phyloP scores from a whole-genome alignment of 2,329 filamentous ascomycete species.

The Aspergillus tanneri region DNA sequence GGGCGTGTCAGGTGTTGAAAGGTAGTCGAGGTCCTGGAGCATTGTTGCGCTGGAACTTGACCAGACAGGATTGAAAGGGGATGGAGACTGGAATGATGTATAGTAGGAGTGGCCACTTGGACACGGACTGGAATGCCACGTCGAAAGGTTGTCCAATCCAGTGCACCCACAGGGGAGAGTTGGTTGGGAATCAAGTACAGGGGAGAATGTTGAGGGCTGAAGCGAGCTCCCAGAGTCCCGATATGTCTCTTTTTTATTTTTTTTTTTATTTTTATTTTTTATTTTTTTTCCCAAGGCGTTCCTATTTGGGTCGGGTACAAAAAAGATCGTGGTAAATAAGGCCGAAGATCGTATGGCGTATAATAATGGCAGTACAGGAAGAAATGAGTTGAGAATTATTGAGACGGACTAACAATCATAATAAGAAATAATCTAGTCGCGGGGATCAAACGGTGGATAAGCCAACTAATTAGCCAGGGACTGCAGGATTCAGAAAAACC shows the following conservation, averaged over 20 bases:
- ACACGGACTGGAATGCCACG: slow-evolving; percentile 33
- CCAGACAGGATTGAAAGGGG: slow-evolving; percentile 16
- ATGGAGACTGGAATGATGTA: slow-evolving; percentile 21
- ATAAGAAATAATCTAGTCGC: too few species aligned
- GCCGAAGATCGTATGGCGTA: too few species aligned
- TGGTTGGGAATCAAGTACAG: slow-evolving; percentile 10
- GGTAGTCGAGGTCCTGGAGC: slow-evolving; percentile 19
- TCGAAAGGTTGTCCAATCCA: slow-evolving; percentile 23
- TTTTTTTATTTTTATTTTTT: neutral
- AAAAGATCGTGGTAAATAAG: too few species aligned
- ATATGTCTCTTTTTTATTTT: too few species aligned
- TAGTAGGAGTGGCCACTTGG: slow-evolving; percentile 21
- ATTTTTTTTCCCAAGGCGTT: neutral
- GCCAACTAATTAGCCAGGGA: too few species aligned
- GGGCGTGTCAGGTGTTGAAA: slow-evolving; percentile 19
- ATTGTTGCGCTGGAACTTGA: slow-evolving; percentile 20
- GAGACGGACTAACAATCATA: too few species aligned
- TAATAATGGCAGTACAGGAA: too few species aligned
- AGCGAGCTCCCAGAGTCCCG: slow-evolving; percentile 8
- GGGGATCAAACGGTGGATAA: too few species aligned
- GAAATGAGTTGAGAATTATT: too few species aligned
- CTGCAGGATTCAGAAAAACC: too few species aligned
- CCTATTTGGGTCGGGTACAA: neutral
- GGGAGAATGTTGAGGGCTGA: slow-evolving; percentile 14
- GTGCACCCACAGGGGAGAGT: slow-evolving; percentile 12